Evolutionary conservation across 306 rosid genomes (phyloP), one percentile per base, ranked within the genome.

Genomic region (Rosa persica): DNA sequence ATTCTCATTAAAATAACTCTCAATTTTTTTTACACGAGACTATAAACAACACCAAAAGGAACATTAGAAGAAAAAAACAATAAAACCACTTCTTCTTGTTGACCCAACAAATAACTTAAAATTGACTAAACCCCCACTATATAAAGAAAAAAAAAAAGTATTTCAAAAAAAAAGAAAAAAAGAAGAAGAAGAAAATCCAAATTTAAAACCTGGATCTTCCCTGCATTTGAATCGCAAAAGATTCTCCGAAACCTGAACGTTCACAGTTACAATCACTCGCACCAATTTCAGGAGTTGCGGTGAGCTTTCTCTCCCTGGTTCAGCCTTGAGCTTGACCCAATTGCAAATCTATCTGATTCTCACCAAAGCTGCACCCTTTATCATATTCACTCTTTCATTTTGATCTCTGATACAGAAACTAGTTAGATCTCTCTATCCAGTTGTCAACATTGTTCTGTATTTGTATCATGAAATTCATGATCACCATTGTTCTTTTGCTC

Each of bases 271-370:
- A 38, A 36, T 13, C 62, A 5, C 48, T 19, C 48, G 13, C 36
- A 34, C 19, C 74, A 44, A 6, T 51, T 52, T 23, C 77, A 74
- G 1, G 55, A 74, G 43, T 42, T 74, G 48, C 70, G 78, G 78
- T 74, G 70, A 42, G 70, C 67, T 61, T 3, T 74, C 40, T 58
- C 19, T 42, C 69, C 42, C 11, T 61, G 78, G 55, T 58, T 74
- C 57, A 43, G 17, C 40, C 38, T 20, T 67, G 22, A 22, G 36
- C 77, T 74, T 23, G 25, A 30, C 2, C 36, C 36, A 30, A 30
- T 30, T 30, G 36, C 36, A 30, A 30, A 42, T 74, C 40, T 6
- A 5, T 74, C 25, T 15, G 40, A 40, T 55, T 39, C 54, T 74
- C 23, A 9, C 20, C 20, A 39, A 74, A 57, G 54, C 52, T 74